Conservation (phyloP, 306 rosid genomes). For the Corylus heterophylla region DNA sequence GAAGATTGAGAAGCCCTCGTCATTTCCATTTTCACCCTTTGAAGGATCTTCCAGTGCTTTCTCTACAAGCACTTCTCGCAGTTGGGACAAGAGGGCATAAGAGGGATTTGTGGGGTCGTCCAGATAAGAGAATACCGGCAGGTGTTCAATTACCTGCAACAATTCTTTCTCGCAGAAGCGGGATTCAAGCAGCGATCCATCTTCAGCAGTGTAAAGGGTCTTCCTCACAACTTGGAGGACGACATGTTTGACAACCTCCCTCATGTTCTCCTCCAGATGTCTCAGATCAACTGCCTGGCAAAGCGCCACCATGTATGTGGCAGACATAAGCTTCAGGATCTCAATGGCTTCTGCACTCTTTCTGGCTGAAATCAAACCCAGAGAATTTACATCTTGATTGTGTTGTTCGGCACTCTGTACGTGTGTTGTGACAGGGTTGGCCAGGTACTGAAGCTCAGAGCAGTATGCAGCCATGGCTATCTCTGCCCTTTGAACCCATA, state of each 20-base stretch:
- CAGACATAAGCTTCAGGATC: conserved; percentile 40
- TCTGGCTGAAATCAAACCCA: conserved; percentile 39
- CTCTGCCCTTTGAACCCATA: conserved; percentile 42
- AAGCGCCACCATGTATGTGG: conserved; percentile 40
- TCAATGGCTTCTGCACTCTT: conserved; percentile 43
- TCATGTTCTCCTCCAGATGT: conserved; percentile 41
- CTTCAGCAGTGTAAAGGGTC: conserved; percentile 27
- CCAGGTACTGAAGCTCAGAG: conserved; percentile 39
- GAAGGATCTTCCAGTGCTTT: conserved; percentile 28
- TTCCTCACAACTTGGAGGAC: conserved; percentile 27
- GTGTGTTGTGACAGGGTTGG: conserved; percentile 38
- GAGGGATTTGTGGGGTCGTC: conserved; percentile 38
- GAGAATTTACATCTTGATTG: conserved; percentile 46
- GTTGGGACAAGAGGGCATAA: conserved; percentile 24
- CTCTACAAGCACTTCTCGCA: conserved; percentile 30
- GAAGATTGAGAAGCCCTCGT: conserved; percentile 18
- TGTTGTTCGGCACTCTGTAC: conserved; percentile 45
- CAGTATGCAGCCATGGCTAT: conserved; percentile 47
- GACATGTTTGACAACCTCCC: conserved; percentile 25
- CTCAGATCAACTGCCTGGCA: conserved; percentile 41
- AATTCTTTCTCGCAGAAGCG: conserved; percentile 42
- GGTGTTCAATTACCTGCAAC: conserved; percentile 31
- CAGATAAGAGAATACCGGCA: conserved; percentile 33
- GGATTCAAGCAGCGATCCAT: conserved; percentile 29
- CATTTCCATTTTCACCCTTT: not conserved